These are phyloP conservation scores for Piedraia hortae DNA, from an alignment of 2,329 filamentous ascomycete genomes.

Conservation along the genomic window DNA sequence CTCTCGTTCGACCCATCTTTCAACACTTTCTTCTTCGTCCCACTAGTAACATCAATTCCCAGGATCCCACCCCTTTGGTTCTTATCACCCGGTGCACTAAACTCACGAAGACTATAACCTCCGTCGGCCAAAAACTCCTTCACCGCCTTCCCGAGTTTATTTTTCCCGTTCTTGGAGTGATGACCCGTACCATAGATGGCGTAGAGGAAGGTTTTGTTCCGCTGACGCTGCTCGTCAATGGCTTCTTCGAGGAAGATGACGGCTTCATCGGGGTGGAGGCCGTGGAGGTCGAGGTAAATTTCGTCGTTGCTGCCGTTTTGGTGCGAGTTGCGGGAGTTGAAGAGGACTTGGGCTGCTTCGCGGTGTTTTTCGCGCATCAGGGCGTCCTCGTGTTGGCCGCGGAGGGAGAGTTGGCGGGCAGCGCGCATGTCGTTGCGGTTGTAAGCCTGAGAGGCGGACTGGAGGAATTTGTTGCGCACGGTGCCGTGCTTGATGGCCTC, in stretches of 20 bases:
- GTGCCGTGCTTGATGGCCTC: slow-evolving; percentile 96
- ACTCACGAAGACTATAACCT: slow-evolving; percentile 87
- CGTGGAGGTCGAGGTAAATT: slow-evolving; percentile 84
- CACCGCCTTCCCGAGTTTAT: slow-evolving; percentile 89
- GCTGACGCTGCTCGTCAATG: slow-evolving; percentile 42
- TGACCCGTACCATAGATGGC: slow-evolving; percentile 92
- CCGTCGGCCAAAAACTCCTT: slow-evolving; percentile 80
- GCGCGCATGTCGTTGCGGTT: slow-evolving; percentile 91
- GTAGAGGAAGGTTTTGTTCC: slow-evolving; percentile 30
- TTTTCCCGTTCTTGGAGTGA: slow-evolving; percentile 95
- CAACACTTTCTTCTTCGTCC: slow-evolving; percentile 12
- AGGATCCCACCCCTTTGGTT: slow-evolving; percentile 46
- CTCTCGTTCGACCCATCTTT: too few species aligned
- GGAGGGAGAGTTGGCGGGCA: slow-evolving; percentile 76
- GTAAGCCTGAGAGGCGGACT: slow-evolving; percentile 94
- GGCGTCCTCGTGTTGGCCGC: slow-evolving; percentile 89
- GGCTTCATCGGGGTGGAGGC: slow-evolving; percentile 93
- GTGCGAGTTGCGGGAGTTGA: slow-evolving; percentile 73
- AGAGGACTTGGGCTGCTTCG: slow-evolving; percentile 72
- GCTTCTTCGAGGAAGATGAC: slow-evolving; percentile 80
- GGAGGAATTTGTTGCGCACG: slow-evolving; percentile 84
- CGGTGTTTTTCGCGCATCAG: slow-evolving; percentile 92
- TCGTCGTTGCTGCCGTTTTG: slow-evolving; percentile 24
- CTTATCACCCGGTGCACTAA: slow-evolving; percentile 83
- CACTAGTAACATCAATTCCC: slow-evolving; percentile 34